phyloP scores from a whole-genome alignment of 768 basidiomycete species.

The Ephemerocybe angulata region DNA sequence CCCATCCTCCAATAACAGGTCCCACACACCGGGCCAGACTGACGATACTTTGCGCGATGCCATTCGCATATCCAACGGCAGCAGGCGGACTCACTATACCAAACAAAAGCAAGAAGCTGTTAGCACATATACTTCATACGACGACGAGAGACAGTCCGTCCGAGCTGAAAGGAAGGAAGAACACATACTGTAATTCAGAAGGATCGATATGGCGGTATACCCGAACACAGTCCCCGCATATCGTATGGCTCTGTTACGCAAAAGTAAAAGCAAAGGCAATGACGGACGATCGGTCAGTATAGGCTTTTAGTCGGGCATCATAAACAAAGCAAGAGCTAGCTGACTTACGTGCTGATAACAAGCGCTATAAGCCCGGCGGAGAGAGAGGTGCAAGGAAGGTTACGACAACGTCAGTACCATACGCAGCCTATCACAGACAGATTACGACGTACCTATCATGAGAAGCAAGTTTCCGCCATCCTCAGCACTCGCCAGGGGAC shows the following conservation, averaged over 20 bases:
- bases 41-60: conserved; percentile 92
- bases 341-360: conserved; percentile 79
- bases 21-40: conserved; percentile 90
- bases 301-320: conserved; percentile 1
- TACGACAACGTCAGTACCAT: conserved; percentile 11
- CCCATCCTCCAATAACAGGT: conserved; percentile 81
- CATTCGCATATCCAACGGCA: conserved; percentile 89
- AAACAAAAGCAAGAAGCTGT: not conserved
- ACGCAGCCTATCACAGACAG: conserved; percentile 7
- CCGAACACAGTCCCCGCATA: conserved; percentile 87
- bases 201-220: conserved; percentile 87
- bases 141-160: not conserved
- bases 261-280: conserved; percentile 5
- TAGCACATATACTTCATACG: not conserved
- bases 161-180: not conserved
- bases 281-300: too few relatives aligned
- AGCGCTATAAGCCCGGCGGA: conserved; percentile 43
- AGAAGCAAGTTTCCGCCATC: conserved; percentile 74
- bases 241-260: conserved; percentile 62
- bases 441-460: conserved; percentile 62
- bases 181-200: conserved; percentile 74
- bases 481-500: conserved; percentile 63
- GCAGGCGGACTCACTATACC: conserved; percentile 81
- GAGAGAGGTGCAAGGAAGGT: not conserved
- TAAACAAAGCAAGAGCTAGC: too few relatives aligned